Evolutionary conservation across 2,329 filamentous ascomycete genomes (phyloP), one percentile per base, ranked within the genome.

Genomic region (Fusarium graminum): DNA sequence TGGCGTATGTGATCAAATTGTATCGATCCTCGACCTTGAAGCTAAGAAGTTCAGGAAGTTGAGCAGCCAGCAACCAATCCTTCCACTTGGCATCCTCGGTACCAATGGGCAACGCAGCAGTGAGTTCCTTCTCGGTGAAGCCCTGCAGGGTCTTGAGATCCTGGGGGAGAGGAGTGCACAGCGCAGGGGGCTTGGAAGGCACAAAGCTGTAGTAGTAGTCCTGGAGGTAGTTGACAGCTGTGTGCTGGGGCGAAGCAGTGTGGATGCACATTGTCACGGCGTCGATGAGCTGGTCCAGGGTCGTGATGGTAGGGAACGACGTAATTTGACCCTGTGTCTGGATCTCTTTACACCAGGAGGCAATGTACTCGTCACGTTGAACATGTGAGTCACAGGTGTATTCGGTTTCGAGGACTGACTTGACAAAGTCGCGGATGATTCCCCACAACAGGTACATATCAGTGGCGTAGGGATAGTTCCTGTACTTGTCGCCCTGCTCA

Each of bases 151-250:
- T 30, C 2, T 36, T 6, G 26, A 68, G 53, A 13, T 53, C 62
- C 1, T 26, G 12, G 6, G 61, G 65, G 0, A 68, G 32, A 19
- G 56, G 19, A 0, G 61, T 56, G 13, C 61, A 68, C 11, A 68
- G 65, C 4, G 65, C 65, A 0, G 65, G 65, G 0, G 65, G 61
- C 56, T 65, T 68, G 36, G 65, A 46, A 1, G 56, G 56, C 3
- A 68, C 61, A 7, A 68, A 68, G 38, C 56, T 63, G 46, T 65
- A 68, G 53, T 65, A 68, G 34, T 68, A 68, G 34, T 68, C 46
- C 5, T 68, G 65, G 3, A 68, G 50, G 6, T 63, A 68, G 16
- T 68, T 68, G n/a, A 68, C 65, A 0, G 65, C 65, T 0, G 60
- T 68, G 9, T 68, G 65, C 25, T 68, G 65, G 0, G 64, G 60